Evolutionary conservation across 202 grass and related monocot species (phyloP), one percentile per base, ranked within the genome.

Genomic region (Digitaria exilis): DNA sequence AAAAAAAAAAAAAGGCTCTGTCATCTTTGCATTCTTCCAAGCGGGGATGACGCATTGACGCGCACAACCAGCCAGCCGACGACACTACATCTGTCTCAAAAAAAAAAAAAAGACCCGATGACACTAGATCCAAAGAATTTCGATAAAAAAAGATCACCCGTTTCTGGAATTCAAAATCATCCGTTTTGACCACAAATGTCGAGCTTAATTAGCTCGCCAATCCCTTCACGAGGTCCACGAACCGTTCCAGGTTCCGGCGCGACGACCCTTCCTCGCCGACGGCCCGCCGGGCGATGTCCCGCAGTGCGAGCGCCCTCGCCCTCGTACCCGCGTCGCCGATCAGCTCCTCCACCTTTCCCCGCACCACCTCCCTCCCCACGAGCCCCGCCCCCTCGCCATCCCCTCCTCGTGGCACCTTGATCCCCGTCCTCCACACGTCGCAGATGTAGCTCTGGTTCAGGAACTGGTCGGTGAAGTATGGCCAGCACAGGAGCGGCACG

Each of bases 401-500:
- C 42, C 55, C 65, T n/a, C n/a, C n/a, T 3, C 25, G 22, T 5
- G 78, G 78, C 25, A 84, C 14, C 54, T 72, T 60, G 21, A 78
- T 13, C 58, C 86, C 86, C 25, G 67, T 65, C 73, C 67, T 24
- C 70, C 80, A 83, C 32, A 84, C 80, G 55, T 88, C 30, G 66
- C 85, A 87, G 48, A 87, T 69, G 46, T 84, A 83, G 29, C 75
- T 78, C 58, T 62, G 86, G 75, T 83, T 88, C 26, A 82, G 37
- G 34, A 88, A 71, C 73, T 88, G 86, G 49, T 88, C 86, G 11
- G 72, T 25, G 49, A 88, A 69, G 58, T 60, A 88, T 0, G 86
- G 72, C 72, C 78, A 88, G 65, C 86, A 88, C 52, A 88, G 74
- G 34, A 84, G 77, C 54, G 86, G 80, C 25, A 84, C 64, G 49